phyloP scores from a whole-genome alignment of 208 protist species.

The Leishmania mexicana region DNA sequence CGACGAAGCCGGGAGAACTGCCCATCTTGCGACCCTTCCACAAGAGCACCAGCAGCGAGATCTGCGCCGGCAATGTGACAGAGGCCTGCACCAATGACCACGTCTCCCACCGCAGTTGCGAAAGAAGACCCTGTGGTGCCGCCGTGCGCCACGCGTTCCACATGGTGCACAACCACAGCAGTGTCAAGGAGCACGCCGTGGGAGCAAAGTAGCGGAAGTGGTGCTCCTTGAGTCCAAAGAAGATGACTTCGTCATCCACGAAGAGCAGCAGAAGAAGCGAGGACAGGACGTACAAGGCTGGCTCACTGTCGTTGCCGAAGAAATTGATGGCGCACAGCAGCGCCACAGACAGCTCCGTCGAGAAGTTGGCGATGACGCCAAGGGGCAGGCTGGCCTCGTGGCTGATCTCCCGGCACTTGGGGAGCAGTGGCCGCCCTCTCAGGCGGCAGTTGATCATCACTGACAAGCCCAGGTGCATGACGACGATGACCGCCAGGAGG shows the following conservation, averaged over 20 bases:
- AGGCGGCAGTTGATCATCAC: constrained; percentile 72
- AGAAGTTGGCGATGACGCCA: constrained; percentile 62
- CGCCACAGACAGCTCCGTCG: constrained; percentile 46
- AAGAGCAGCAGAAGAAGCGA: constrained; percentile 75
- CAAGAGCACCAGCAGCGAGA: constrained; percentile 22
- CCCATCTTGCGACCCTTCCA: constrained; percentile 42
- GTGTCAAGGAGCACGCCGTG: constrained; percentile 33
- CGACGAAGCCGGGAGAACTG: constrained; percentile 37
- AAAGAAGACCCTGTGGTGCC: constrained; percentile 7
- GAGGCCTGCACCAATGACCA: constrained; percentile 20
- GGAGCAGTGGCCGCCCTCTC: constrained; percentile 58
- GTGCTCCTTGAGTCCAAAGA: constrained; percentile 40
- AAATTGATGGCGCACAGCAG: constrained; percentile 62
- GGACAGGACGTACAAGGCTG: constrained; percentile 58
- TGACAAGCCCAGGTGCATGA: constrained; percentile 60
- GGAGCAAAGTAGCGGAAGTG: constrained; percentile 79
- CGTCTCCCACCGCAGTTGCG: constrained; percentile 16
- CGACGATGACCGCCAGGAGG: constrained; percentile 52
- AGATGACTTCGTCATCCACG: constrained; percentile 66
- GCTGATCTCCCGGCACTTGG: constrained; percentile 39
- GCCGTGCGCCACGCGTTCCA: constrained; percentile 43
- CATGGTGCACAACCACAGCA: constrained; percentile 57
- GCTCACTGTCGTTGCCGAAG: constrained; percentile 61
- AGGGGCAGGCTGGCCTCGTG: constrained; percentile 30
- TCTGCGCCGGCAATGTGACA: constrained; percentile 21